A percentile compares a stretch with the other conserved stretches of the same genome.
Evolutionary conservation across 306 rosid genomes (phyloP).

Genomic region (Biancaea sappan): DNA sequence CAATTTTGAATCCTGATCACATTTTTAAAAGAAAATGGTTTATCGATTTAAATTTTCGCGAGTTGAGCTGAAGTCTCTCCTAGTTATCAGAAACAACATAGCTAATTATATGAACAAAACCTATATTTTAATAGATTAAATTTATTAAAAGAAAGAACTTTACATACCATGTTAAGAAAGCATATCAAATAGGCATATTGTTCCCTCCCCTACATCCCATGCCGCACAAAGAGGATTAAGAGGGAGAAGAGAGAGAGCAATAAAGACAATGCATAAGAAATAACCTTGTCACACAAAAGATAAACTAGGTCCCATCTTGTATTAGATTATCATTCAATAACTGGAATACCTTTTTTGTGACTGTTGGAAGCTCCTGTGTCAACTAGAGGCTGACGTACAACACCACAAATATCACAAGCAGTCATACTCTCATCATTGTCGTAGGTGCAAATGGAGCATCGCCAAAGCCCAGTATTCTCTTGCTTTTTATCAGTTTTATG

Average conservation of each 20-base stretch:
- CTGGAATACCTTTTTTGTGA: conserved; percentile 63
- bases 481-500: conserved; percentile 40
- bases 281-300: conserved; percentile 31
- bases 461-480: conserved; percentile 64
- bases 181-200: not conserved
- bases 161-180: not conserved
- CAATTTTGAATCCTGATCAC: conserved; percentile 1
- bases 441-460: conserved; percentile 81
- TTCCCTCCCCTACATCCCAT: not conserved
- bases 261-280: conserved; percentile 18
- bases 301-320: conserved; percentile 5
- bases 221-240: not conserved
- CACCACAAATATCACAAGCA: conserved; percentile 90
- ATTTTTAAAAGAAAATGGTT: not conserved
- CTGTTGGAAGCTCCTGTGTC: conserved; percentile 33
- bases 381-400: conserved; percentile 59
- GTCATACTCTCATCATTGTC: conserved; percentile 79
- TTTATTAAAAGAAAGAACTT: not conserved
- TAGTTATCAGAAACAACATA: conserved; percentile 26
- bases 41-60: not conserved
- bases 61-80: not conserved
- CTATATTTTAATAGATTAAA: not conserved
- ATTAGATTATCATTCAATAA: conserved; percentile 26
- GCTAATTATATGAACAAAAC: not conserved
- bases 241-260: not conserved